Conservation (phyloP, 2,329 filamentous ascomycete species). For the Madurella fahalii region DNA sequence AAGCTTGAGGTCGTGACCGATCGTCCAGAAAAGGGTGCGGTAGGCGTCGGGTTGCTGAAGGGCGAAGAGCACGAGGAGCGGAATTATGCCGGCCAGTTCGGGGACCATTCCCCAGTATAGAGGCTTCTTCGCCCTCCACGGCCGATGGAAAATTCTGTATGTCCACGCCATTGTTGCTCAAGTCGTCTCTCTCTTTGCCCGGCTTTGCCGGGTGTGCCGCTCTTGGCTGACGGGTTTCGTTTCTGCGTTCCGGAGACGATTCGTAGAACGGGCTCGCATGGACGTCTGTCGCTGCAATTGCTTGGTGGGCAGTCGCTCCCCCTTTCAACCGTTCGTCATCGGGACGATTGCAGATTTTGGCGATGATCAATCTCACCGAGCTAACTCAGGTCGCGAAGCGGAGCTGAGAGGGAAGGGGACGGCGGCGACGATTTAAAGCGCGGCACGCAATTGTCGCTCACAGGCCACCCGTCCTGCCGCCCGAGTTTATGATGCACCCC, state of each 20-base stretch:
- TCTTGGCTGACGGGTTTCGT: constrained; percentile 1
- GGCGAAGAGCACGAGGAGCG: constrained; percentile 65
- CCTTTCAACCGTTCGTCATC: not conserved
- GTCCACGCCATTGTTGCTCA: constrained; percentile 30
- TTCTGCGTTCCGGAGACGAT: constrained; percentile 7
- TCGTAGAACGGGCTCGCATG: constrained; percentile 12
- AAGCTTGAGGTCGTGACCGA: constrained; percentile 66
- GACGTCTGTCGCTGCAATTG: constrained; percentile 1
- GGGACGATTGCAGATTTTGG: not conserved
- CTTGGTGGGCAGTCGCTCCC: not conserved
- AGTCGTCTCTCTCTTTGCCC: not conserved
- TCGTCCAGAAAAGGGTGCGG: constrained; percentile 67
- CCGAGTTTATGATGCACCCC: constrained; percentile 15
- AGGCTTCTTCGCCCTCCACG: constrained; percentile 54
- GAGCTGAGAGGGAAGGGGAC: constrained; percentile 5
- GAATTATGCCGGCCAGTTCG: constrained; percentile 63
- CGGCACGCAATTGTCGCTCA: constrained; percentile 2
- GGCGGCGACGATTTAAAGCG: constrained; percentile 14
- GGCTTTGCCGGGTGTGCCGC: not conserved
- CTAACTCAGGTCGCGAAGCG: not conserved
- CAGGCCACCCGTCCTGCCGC: constrained; percentile 17
- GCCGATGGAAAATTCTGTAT: constrained; percentile 56
- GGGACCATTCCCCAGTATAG: constrained; percentile 61
- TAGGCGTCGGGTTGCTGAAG: constrained; percentile 71
- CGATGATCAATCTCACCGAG: not conserved